phyloP scores from a whole-genome alignment of 1,139 yeast species.

The Suhomyces atakaporum region DNA sequence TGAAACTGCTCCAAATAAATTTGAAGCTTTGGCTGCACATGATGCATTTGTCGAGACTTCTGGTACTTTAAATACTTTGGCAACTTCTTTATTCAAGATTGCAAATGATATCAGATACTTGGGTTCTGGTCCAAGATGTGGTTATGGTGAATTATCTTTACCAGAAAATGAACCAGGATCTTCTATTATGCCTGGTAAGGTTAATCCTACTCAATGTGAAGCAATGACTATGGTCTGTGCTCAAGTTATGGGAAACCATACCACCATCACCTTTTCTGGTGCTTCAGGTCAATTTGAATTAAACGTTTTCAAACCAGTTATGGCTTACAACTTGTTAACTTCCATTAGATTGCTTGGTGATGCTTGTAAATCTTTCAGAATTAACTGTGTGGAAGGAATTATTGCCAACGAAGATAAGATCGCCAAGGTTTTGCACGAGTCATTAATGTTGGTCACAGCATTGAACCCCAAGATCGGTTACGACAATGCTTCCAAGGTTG shows the following conservation, averaged over 20 bases:
- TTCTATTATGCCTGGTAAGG: conserved; percentile 99
- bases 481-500: conserved; percentile 95
- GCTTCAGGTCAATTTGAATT: conserved; percentile 98
- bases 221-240: conserved; percentile 98
- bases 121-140: conserved; percentile 99
- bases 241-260: conserved; percentile 95
- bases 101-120: conserved; percentile 97
- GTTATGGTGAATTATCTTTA: conserved; percentile 90
- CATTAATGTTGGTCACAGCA: conserved; percentile 97
- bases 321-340: conserved; percentile 85
- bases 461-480: conserved; percentile 98
- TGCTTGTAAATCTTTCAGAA: conserved; percentile 85
- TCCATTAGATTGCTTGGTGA: conserved; percentile 89
- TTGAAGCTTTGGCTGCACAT: conserved; percentile 98
- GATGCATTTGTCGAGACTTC: conserved; percentile 97
- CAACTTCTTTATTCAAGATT: conserved; percentile 89
- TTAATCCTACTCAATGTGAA: conserved; percentile 98
- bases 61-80: conserved; percentile 95
- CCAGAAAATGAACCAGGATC: conserved; percentile 99
- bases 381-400: conserved; percentile 94
- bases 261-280: conserved; percentile 94
- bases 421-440: conserved; percentile 83
- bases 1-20: conserved; percentile 96
- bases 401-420: conserved; percentile 86
- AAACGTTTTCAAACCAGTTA: conserved; percentile 95